These are phyloP conservation scores for Leptodermis oblonga DNA, from an alignment of 257 asterid species.

Conservation along the genomic window DNA sequence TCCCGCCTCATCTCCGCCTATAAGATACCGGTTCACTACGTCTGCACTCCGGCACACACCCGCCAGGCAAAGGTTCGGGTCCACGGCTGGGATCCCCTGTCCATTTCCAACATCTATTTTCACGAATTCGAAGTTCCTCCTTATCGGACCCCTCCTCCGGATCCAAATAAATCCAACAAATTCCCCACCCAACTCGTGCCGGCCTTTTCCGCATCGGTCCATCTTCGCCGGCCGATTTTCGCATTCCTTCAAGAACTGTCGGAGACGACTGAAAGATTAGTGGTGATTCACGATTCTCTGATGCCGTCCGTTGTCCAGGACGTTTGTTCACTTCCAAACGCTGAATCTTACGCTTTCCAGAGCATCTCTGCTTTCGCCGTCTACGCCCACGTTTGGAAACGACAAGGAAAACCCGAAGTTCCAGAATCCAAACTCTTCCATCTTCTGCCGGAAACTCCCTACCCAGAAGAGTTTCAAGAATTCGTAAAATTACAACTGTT, in stretches of 20 bases:
- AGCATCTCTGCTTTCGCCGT: conserved; percentile 17
- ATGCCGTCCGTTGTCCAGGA: conserved; percentile 27
- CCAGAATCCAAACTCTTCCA: conserved; percentile 14
- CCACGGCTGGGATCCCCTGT: conserved; percentile 41
- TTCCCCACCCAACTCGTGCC: conserved; percentile 25
- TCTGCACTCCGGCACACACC: conserved; percentile 49
- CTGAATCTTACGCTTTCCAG: conserved; percentile 23
- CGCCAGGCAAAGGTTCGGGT: conserved; percentile 49
- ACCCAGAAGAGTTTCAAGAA: not conserved
- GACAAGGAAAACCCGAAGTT: conserved; percentile 12
- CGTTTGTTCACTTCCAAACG: conserved; percentile 13
- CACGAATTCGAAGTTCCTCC: conserved; percentile 27
- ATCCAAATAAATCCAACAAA: conserved; percentile 10
- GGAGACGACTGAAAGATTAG: not conserved
- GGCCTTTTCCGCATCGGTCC: conserved; percentile 4
- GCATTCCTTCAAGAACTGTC: conserved; percentile 10
- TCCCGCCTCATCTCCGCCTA: conserved; percentile 57
- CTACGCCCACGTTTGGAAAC: not conserved
- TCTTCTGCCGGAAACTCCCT: not conserved
- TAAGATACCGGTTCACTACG: conserved; percentile 39
- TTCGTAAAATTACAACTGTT: not conserved
- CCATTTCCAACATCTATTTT: conserved; percentile 39
- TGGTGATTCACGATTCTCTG: conserved; percentile 22
- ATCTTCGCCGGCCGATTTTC: conserved; percentile 19
- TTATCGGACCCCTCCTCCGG: conserved; percentile 17